These are phyloP conservation scores for Sedum album DNA, from an alignment of 164 flowering plant species.

Conservation along the genomic window DNA sequence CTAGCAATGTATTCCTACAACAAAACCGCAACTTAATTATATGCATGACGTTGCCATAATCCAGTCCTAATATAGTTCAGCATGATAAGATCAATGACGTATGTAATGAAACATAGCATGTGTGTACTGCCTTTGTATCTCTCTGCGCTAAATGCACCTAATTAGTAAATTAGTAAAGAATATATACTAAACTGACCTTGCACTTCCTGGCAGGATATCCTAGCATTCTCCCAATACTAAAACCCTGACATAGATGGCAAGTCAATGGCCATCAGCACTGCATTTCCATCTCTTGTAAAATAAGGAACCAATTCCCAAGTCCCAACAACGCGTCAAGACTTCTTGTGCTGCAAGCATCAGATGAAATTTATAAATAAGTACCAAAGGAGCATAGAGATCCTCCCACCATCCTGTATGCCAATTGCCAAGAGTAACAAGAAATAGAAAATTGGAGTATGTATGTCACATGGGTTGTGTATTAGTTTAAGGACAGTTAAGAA, in stretches of 20 bases:
- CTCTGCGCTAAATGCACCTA: not conserved
- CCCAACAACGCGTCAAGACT: not conserved
- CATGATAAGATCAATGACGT: not conserved
- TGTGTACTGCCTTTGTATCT: not conserved
- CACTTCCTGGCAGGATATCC: not conserved
- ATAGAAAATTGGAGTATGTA: not conserved
- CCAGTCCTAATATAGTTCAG: not conserved
- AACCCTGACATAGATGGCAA: not conserved
- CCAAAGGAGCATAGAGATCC: not conserved
- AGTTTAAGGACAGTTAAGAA: not conserved
- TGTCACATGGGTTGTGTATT: conserved; percentile 1
- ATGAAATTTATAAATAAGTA: not conserved
- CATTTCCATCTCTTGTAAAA: not conserved
- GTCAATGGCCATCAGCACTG: not conserved
- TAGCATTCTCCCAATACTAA: not conserved
- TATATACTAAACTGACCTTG: not conserved
- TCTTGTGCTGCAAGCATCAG: not conserved
- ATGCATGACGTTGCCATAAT: not conserved
- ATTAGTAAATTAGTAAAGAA: too few species aligned
- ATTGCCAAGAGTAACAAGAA: not conserved
- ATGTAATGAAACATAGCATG: not conserved
- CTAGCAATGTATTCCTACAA: not conserved
- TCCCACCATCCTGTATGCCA: not conserved
- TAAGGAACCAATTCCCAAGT: not conserved
- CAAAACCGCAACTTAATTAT: not conserved